phyloP scores from a whole-genome alignment of 2,329 filamentous ascomycete species.

The Nigrospora osmanthi region DNA sequence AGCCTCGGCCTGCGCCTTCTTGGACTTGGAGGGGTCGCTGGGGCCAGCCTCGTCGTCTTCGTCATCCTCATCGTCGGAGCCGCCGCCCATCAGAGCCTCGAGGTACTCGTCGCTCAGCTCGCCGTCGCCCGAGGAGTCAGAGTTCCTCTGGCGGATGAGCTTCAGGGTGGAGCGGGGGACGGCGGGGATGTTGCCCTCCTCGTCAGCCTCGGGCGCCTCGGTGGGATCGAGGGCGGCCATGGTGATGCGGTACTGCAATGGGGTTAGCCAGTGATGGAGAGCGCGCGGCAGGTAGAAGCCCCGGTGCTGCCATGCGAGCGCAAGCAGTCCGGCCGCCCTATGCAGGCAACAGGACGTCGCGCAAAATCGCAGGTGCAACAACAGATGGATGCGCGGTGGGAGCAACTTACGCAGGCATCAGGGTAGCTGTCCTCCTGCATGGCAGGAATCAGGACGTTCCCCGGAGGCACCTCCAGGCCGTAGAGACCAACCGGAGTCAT shows the following conservation, averaged over 20 bases:
- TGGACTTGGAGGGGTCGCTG: conserved; percentile 83
- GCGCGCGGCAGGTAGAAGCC: background rate
- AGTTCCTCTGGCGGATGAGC: conserved; percentile 67
- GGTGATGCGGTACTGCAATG: conserved; percentile 78
- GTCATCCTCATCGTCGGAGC: conserved; percentile 36
- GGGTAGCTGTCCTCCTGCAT: conserved; percentile 60
- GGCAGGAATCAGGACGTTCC: conserved; percentile 75
- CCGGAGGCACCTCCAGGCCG: conserved; percentile 82
- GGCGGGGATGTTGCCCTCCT: conserved; percentile 50
- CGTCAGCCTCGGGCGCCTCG: conserved; percentile 60
- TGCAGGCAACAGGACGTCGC: no score
- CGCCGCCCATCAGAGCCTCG: conserved; percentile 41
- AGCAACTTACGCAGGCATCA: conserved; percentile 61
- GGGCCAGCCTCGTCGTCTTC: conserved; percentile 78
- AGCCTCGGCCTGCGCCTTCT: conserved; percentile 75
- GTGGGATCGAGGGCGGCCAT: conserved; percentile 97
- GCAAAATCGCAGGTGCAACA: no score
- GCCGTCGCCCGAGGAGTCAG: conserved; percentile 42
- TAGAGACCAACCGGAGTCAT: conserved; percentile 67
- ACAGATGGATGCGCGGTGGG: no score
- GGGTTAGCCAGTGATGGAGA: background rate
- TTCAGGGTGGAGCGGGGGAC: conserved; percentile 80
- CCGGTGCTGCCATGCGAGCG: background rate
- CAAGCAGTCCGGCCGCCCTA: no score
- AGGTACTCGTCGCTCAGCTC: conserved; percentile 63